Base-by-base conservation (phyloP, 1,139 yeast genomes). In the Kluyveromyces sp. region DNA sequence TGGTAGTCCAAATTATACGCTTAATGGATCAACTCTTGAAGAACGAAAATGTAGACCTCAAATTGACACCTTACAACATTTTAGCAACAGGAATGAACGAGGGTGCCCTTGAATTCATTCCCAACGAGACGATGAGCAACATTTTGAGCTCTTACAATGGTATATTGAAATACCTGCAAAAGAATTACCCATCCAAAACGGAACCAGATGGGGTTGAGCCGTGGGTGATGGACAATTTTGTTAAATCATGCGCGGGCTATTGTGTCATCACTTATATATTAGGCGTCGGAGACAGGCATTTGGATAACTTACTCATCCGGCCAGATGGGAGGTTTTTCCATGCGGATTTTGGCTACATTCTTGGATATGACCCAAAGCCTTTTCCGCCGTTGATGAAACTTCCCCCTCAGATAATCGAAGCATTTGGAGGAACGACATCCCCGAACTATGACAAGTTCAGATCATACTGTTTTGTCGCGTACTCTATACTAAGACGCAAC, bases 371-470 rank as follows among this genome's bases (percentile, higher is more conserved):
- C 60, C 99, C 98, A 2, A 94, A 94, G 60, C 97, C 97, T 8
- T 94, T 94, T 65, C 97, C 99, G 7, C 99, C 98, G 0, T 72
- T 92, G 66, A 92, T 94, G 97, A 94, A 94, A 60, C 69, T 94
- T 32, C 98, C 98, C 0, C 92, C 94, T 40, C 98, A 94, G 64
- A 85, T 94, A 18, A 85, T 94, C 37, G 98, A 92, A 52, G 98
- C 96, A 0, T 92, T 94, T 92, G 98, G 98, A 1, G 98, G 97
- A 1, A 75, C 86, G 38, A 74, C 77, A 45, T 88, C 92, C 42
- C 83, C 83, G 36, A 89, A 89, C 63, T 94, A 86, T 64, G 78
- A 80, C 53, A 78, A 83, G 49, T 94, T 94, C 65, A 78, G 94
- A 53, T 85, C 86, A 60, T 88, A 89, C 65, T 94, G 99, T 61